phyloP scores from a whole-genome alignment of 2,329 filamentous ascomycete genomes.

The Monosporascus ibericus region DNA sequence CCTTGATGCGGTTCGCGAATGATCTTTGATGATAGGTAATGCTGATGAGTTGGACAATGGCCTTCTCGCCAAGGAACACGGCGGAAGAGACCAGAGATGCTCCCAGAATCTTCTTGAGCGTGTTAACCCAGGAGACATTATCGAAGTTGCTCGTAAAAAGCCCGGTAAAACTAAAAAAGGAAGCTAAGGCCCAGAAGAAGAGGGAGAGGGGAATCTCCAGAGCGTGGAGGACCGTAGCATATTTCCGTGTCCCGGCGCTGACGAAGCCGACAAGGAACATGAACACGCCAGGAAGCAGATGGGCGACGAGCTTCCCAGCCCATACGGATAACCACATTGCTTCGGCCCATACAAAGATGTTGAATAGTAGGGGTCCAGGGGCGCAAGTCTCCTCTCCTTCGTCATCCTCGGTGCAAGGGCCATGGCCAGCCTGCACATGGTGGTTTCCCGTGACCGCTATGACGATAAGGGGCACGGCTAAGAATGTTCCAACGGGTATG shows the following conservation, averaged over 20 bases:
- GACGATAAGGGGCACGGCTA: conserved; percentile 57
- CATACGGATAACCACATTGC: conserved; percentile 63
- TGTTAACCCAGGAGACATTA: conserved; percentile 46
- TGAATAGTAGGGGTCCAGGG: conserved; percentile 46
- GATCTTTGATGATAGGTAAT: conserved; percentile 82
- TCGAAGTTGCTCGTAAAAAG: conserved; percentile 35
- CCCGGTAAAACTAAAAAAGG: conserved; percentile 56
- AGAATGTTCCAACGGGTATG: conserved; percentile 53
- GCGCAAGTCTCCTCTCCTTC: conserved; percentile 13
- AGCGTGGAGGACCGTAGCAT: conserved; percentile 57
- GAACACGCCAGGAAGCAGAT: conserved; percentile 54
- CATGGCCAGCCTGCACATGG: conserved; percentile 32
- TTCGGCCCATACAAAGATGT: conserved; percentile 64
- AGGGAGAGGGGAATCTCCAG: conserved; percentile 62
- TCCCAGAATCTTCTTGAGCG: conserved; percentile 58
- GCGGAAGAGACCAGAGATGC: conserved; percentile 62
- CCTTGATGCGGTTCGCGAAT: conserved; percentile 76
- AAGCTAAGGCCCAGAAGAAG: conserved; percentile 62
- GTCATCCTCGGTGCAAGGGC: conserved; percentile 12
- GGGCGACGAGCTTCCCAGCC: conserved; percentile 59
- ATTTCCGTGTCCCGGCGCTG: conserved; percentile 64
- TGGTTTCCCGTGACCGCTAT: conserved; percentile 38
- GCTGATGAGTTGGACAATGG: conserved; percentile 75
- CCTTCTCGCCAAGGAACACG: conserved; percentile 70
- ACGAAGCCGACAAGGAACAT: conserved; percentile 66